phyloP scores from a whole-genome alignment of 164 flowering plant genomes.

The Vitis riparia region DNA sequence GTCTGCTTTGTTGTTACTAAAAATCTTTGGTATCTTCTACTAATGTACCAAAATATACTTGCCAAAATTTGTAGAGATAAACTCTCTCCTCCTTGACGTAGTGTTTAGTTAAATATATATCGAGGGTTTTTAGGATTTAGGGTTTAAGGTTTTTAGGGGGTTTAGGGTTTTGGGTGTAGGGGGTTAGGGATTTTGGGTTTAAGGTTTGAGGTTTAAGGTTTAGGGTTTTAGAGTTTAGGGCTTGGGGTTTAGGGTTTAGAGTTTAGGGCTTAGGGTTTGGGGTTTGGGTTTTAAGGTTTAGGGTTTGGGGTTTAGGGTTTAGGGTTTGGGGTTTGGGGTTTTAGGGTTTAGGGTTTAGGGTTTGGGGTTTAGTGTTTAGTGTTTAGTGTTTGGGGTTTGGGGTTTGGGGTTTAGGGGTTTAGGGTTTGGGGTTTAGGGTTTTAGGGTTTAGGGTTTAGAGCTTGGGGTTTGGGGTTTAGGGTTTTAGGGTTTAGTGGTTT shows the following conservation, averaged over 20 bases:
- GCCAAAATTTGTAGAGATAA: too few relatives aligned
- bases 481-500: conserved; percentile 24
- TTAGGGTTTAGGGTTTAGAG: conserved; percentile 18
- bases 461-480: conserved; percentile 24
- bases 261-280: conserved; percentile 20
- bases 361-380: conserved; percentile 20
- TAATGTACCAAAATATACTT: neutral
- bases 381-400: conserved; percentile 15
- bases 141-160: neutral
- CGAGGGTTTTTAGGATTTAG: too few relatives aligned
- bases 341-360: conserved; percentile 26
- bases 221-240: neutral
- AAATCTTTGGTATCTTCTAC: too few relatives aligned
- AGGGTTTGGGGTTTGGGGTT: conserved; percentile 23
- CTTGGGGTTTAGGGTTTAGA: conserved; percentile 18
- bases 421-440: conserved; percentile 24
- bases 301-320: conserved; percentile 24
- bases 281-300: conserved; percentile 17
- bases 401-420: conserved; percentile 3
- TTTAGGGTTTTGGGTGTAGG: conserved; percentile 5
- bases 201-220: conserved; percentile 3
- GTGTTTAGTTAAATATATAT: too few relatives aligned
- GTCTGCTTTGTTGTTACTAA: too few relatives aligned
- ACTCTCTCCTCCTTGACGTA: too few relatives aligned
- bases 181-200: conserved; percentile 9